Conservation (phyloP, 257 asterid species). For the Haberlea rhodopensis region DNA sequence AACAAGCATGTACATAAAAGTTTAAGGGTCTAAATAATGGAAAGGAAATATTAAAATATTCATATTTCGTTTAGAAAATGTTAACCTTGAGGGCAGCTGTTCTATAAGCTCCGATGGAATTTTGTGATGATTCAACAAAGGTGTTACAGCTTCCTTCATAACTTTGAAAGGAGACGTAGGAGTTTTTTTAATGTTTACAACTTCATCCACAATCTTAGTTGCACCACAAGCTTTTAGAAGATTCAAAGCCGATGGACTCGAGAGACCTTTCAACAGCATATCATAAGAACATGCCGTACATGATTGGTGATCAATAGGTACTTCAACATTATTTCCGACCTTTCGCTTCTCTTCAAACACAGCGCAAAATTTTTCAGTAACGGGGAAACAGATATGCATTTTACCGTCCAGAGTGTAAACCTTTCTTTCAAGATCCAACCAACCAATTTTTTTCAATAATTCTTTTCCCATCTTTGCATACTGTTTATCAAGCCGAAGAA, state of each 20-base stretch:
- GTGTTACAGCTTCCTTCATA: conserved; percentile 73
- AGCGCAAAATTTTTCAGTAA: conserved; percentile 49
- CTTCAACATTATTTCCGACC: conserved; percentile 34
- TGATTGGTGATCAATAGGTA: conserved; percentile 31
- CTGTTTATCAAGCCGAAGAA: conserved; percentile 59
- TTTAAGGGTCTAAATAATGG: not conserved
- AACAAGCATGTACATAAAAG: not conserved
- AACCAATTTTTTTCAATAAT: conserved; percentile 70
- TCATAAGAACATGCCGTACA: conserved; percentile 33
- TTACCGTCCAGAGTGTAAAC: conserved; percentile 66
- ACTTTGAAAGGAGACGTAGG: conserved; percentile 61
- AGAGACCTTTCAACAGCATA: conserved; percentile 39
- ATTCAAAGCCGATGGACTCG: conserved; percentile 55
- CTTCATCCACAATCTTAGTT: conserved; percentile 57
- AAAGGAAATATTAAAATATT: not conserved
- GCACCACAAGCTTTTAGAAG: conserved; percentile 62
- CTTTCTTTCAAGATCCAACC: conserved; percentile 89
- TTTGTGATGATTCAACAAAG: conserved; percentile 50
- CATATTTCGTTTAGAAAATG: conserved; percentile 15
- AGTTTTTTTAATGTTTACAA: conserved; percentile 54
- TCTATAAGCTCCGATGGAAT: conserved; percentile 60
- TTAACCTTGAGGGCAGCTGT: conserved; percentile 81
- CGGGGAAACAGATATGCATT: conserved; percentile 68
- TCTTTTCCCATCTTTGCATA: conserved; percentile 81
- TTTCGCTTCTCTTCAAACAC: conserved; percentile 38